Conservation (phyloP, 1,284 basidiomycete species). For the Ceratobasidium sp. region DNA sequence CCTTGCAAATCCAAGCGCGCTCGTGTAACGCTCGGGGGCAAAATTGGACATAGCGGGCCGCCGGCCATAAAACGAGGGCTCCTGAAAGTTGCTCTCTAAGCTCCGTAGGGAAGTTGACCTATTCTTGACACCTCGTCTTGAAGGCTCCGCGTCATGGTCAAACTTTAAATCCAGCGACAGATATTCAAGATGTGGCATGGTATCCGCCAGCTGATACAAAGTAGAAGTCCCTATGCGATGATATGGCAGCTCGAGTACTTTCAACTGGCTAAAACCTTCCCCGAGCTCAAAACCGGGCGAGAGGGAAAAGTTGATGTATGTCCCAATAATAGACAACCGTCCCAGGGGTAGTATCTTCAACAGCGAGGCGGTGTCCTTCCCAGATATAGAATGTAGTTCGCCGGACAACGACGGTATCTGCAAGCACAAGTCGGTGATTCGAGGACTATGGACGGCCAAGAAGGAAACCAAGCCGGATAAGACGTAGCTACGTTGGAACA, state of each 20-base stretch:
- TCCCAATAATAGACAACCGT: neutral
- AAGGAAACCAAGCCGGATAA: neutral
- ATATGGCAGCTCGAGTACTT: neutral
- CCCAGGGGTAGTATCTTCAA: neutral
- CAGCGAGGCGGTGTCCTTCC: neutral
- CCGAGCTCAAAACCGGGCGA: neutral
- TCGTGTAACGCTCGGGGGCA: neutral
- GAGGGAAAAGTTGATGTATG: neutral
- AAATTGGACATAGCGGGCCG: no score
- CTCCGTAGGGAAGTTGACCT: neutral
- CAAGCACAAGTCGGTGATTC: neutral
- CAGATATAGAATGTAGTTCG: neutral
- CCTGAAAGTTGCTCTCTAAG: neutral
- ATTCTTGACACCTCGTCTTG: neutral
- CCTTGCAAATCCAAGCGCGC: neutral
- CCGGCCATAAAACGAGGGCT: no score
- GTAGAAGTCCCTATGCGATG: neutral
- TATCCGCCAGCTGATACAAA: neutral
- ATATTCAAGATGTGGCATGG: neutral
- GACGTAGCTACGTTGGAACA: no score
- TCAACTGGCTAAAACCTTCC: no score
- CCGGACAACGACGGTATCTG: neutral
- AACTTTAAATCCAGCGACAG: conserved; percentile 1
- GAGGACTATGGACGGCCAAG: neutral
- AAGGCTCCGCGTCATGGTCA: neutral